Evolutionary conservation across 2,329 filamentous ascomycete genomes (phyloP).

Genomic region (Trichoderma guizhouense): DNA sequence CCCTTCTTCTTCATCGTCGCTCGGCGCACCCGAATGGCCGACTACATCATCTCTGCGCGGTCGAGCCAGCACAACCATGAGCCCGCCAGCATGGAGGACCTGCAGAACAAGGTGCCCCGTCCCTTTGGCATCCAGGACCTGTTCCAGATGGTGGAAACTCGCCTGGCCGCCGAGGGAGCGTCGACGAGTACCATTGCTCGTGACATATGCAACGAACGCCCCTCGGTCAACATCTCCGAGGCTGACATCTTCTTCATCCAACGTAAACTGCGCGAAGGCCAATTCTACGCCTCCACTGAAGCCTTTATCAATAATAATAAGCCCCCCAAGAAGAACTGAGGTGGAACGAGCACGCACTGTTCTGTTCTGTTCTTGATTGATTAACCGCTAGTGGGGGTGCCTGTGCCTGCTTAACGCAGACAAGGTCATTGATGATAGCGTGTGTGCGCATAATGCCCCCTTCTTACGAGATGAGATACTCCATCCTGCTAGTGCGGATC

Average conservation of each 20-base stretch:
- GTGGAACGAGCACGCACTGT: not conserved
- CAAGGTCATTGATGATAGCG: slow-evolving; percentile 13
- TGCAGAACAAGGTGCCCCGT: slow-evolving; percentile 14
- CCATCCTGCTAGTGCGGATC: slow-evolving; percentile 15
- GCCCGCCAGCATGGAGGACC: slow-evolving; percentile 11
- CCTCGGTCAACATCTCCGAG: slow-evolving; percentile 12
- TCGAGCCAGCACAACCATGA: slow-evolving; percentile 16
- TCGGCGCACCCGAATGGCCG: slow-evolving; percentile 13
- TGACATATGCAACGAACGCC: slow-evolving; percentile 10
- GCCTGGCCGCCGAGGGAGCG: slow-evolving; percentile 5
- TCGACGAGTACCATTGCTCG: slow-evolving; percentile 9
- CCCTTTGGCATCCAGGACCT: slow-evolving; percentile 16
- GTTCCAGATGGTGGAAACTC: slow-evolving; percentile 9
- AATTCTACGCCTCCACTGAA: slow-evolving; percentile 14
- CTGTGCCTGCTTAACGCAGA: not conserved
- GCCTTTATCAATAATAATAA: slow-evolving; percentile 16
- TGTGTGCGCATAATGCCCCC: slow-evolving; percentile 15
- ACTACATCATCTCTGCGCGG: slow-evolving; percentile 15
- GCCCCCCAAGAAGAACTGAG: slow-evolving; percentile 12
- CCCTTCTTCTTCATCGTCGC: slow-evolving; percentile 17
- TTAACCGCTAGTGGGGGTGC: not conserved
- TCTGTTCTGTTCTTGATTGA: not conserved
- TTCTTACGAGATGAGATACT: not conserved
- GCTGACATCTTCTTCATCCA: slow-evolving; percentile 17
- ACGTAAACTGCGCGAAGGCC: slow-evolving; percentile 16